Percentiles rank a stretch among this genome's conserved stretches.
Conservation (phyloP, 192 early-diverging fungal species). For the Entomortierella parvispora region DNA sequence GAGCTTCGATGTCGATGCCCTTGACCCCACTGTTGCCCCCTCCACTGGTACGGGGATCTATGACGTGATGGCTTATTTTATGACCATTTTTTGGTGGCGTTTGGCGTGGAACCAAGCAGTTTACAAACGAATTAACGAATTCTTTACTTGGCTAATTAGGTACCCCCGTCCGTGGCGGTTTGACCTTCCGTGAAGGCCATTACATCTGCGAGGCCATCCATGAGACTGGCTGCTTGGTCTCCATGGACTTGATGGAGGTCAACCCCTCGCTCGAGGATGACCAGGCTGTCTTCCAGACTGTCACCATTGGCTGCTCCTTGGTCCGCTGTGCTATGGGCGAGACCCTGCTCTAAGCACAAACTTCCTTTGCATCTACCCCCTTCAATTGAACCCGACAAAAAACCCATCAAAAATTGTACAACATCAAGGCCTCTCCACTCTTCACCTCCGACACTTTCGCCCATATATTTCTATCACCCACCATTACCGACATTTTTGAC, state of each 20-base stretch:
- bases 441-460: not conserved
- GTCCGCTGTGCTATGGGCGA: constrained; percentile 88
- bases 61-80: not conserved
- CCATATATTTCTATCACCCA: not conserved
- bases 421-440: not conserved
- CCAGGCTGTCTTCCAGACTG: constrained; percentile 79
- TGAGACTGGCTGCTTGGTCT: constrained; percentile 89
- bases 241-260: constrained; percentile 95
- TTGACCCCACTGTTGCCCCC: constrained; percentile 94
- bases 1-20: constrained; percentile 94
- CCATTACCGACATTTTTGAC: not conserved
- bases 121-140: not conserved
- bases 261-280: constrained; percentile 89
- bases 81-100: not conserved
- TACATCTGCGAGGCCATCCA: constrained; percentile 93
- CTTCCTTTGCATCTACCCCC: constrained; percentile 20
- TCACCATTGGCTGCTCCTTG: constrained; percentile 91
- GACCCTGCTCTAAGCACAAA: constrained; percentile 58
- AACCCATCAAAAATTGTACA: constrained; percentile 11
- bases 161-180: constrained; percentile 94
- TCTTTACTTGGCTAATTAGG: constrained; percentile 53
- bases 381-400: constrained; percentile 4
- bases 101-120: not conserved
- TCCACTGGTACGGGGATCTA: constrained; percentile 67
- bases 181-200: constrained; percentile 97